These are phyloP conservation scores for Starmerella etchellsii DNA, from an alignment of 805 yeast species.

Conservation along the genomic window DNA sequence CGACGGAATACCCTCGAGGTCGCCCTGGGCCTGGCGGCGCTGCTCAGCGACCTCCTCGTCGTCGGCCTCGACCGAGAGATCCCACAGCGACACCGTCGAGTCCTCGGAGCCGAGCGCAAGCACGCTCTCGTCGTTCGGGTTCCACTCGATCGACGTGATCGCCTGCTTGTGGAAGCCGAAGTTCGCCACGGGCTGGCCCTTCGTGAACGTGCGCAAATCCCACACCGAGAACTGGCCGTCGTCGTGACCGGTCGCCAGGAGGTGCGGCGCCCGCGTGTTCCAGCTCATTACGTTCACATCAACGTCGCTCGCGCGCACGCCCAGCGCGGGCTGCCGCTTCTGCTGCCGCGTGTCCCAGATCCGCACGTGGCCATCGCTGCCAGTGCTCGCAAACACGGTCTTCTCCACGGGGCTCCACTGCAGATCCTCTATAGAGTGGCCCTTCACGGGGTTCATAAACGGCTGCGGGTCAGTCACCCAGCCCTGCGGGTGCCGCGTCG, in stretches of 20 bases:
- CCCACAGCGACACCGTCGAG: slow-evolving; percentile 95
- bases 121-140: slow-evolving; percentile 89
- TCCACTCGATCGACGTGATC: slow-evolving; percentile 83
- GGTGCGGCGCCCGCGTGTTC: slow-evolving; percentile 75
- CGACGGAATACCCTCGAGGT: slow-evolving; percentile 82
- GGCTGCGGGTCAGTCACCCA: slow-evolving; percentile 85
- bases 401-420: slow-evolving; percentile 91
- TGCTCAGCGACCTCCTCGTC: slow-evolving; percentile 92
- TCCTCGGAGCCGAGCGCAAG: slow-evolving; percentile 94
- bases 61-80: slow-evolving; percentile 95
- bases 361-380: slow-evolving; percentile 79
- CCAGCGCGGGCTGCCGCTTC: slow-evolving; percentile 80
- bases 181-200: slow-evolving; percentile 72
- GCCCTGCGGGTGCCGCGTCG: slow-evolving; percentile 56
- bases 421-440: slow-evolving; percentile 73
- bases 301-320: slow-evolving; percentile 61
- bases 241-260: slow-evolving; percentile 92
- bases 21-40: slow-evolving; percentile 54
- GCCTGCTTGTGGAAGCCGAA: slow-evolving; percentile 92
- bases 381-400: slow-evolving; percentile 92
- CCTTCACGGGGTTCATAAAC: slow-evolving; percentile 39
- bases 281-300: slow-evolving; percentile 95
- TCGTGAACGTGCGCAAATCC: slow-evolving; percentile 81
- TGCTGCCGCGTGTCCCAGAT: slow-evolving; percentile 96
- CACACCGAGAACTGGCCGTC: slow-evolving; percentile 97